A percentile compares a stretch with the other conserved stretches of the same genome.
phyloP scores from a whole-genome alignment of 2,329 filamentous ascomycete species.

The Polytolypa hystricis region DNA sequence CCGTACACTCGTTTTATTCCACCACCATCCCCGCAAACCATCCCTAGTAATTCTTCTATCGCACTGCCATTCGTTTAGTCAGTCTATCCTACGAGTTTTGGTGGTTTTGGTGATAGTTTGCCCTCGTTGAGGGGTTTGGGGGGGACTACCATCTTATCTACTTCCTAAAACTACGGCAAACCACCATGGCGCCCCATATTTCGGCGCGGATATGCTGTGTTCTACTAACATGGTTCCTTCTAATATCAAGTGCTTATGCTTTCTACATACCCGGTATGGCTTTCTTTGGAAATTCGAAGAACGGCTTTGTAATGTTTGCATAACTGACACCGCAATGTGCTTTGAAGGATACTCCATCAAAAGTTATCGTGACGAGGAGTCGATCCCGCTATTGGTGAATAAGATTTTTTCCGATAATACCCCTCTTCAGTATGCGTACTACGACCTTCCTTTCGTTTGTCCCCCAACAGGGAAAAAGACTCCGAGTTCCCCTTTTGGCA shows the following conservation, averaged over 20 bases:
- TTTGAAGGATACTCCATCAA: slow-evolving; percentile 68
- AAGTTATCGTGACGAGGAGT: slow-evolving; percentile 64
- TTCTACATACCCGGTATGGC: slow-evolving; percentile 83
- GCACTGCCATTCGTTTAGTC: too few species aligned
- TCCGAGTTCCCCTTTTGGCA: slow-evolving; percentile 56
- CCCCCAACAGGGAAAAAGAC: slow-evolving; percentile 59
- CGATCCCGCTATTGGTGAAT: slow-evolving; percentile 78
- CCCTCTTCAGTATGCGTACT: slow-evolving; percentile 84
- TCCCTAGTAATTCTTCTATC: too few species aligned
- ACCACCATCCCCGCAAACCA: too few species aligned
- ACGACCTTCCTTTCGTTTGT: slow-evolving; percentile 78
- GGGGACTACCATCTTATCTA: too few species aligned
- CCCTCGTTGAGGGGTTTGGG: too few species aligned
- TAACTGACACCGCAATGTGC: slow-evolving; percentile 6
- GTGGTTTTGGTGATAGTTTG: too few species aligned
- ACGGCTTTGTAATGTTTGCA: too few species aligned
- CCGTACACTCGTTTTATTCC: too few species aligned
- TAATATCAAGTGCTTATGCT: slow-evolving; percentile 46
- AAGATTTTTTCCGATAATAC: slow-evolving; percentile 86
- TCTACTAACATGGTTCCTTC: slow-evolving; percentile 36
- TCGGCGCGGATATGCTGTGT: slow-evolving; percentile 23
- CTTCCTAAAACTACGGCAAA: slow-evolving; percentile 1
- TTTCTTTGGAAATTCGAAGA: too few species aligned
- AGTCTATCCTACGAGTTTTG: too few species aligned
- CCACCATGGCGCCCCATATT: slow-evolving; percentile 16